Percentiles rank a stretch among this genome's conserved stretches.
phyloP scores from a whole-genome alignment of 2,329 filamentous ascomycete species.

The Diaporthe sp. region DNA sequence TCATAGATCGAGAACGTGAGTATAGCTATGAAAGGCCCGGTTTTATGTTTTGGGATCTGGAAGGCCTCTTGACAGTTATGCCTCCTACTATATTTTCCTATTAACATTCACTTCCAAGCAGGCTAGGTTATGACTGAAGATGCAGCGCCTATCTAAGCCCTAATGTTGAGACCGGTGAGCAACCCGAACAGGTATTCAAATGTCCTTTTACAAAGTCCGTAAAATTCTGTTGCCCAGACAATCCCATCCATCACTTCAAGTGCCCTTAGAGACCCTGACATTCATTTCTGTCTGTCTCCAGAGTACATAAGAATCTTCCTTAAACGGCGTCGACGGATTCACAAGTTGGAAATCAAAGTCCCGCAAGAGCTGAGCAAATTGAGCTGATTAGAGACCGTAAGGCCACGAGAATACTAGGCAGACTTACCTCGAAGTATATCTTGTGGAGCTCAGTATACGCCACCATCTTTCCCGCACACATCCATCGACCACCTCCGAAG shows the following conservation, averaged over 20 bases:
- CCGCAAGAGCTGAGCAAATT: not conserved
- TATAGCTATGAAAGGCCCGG: too few species aligned
- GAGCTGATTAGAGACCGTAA: not conserved
- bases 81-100: too few species aligned
- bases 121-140: too few species aligned
- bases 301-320: not conserved
- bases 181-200: too few species aligned
- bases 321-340: not conserved
- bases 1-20: too few species aligned
- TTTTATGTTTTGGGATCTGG: too few species aligned
- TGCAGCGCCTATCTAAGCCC: too few species aligned
- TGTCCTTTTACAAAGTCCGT: too few species aligned
- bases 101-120: too few species aligned
- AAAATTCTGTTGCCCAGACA: too few species aligned
- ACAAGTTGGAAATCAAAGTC: slow-evolving; percentile 22
- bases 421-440: slow-evolving; percentile 19
- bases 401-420: not conserved
- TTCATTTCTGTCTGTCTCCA: slow-evolving; percentile 23
- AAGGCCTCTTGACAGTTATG: too few species aligned
- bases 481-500: slow-evolving; percentile 56
- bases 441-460: slow-evolving; percentile 56
- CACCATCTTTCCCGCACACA: slow-evolving; percentile 59
- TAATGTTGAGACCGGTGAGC: too few species aligned
- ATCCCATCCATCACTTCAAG: not conserved
- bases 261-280: not conserved